Percentiles rank a stretch among this genome's conserved stretches.
Conservation (phyloP, 2,329 filamentous ascomycete genomes). For the Sordariomycetes sp. region DNA sequence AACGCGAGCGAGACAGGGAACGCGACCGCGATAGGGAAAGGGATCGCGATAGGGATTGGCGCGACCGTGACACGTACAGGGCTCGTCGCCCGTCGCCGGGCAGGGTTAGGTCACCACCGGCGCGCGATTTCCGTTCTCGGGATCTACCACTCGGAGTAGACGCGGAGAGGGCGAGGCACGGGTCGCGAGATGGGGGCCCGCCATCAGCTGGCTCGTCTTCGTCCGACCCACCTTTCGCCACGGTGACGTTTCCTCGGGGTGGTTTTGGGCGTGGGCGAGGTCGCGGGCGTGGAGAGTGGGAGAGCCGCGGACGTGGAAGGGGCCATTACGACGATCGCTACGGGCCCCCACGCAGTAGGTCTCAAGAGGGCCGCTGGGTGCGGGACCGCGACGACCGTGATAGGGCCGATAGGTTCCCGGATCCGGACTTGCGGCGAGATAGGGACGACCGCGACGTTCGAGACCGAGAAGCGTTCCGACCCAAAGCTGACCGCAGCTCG, state of each 20-base stretch:
- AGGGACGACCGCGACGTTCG: constrained; percentile 29
- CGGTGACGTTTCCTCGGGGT: constrained; percentile 37
- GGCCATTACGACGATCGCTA: constrained; percentile 50
- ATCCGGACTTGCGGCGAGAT: constrained; percentile 26
- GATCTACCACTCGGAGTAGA: constrained; percentile 51
- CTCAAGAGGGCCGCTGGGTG: constrained; percentile 48
- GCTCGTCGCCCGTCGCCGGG: constrained; percentile 44
- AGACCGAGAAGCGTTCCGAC: constrained; percentile 31
- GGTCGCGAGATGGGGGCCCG: constrained; percentile 56
- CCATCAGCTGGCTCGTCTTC: constrained; percentile 58
- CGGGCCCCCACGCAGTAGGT: constrained; percentile 43
- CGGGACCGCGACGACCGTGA: constrained; percentile 45
- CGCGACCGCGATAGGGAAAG: constrained; percentile 23
- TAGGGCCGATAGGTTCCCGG: constrained; percentile 25
- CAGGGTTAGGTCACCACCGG: constrained; percentile 52
- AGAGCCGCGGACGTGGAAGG: constrained; percentile 38
- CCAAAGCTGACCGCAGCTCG: constrained; percentile 36
- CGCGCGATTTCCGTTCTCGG: constrained; percentile 49
- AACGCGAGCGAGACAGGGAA: constrained; percentile 28
- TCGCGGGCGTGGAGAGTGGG: constrained; percentile 33
- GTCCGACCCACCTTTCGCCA: constrained; percentile 50
- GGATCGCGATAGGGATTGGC: constrained; percentile 32
- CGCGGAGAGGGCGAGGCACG: constrained; percentile 51
- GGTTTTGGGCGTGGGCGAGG: constrained; percentile 39
- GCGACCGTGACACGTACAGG: constrained; percentile 22